Evolutionary conservation across 768 basidiomycete genomes (phyloP), one percentile per base, ranked within the genome.

Genomic region (Auriscalpium microsporum): DNA sequence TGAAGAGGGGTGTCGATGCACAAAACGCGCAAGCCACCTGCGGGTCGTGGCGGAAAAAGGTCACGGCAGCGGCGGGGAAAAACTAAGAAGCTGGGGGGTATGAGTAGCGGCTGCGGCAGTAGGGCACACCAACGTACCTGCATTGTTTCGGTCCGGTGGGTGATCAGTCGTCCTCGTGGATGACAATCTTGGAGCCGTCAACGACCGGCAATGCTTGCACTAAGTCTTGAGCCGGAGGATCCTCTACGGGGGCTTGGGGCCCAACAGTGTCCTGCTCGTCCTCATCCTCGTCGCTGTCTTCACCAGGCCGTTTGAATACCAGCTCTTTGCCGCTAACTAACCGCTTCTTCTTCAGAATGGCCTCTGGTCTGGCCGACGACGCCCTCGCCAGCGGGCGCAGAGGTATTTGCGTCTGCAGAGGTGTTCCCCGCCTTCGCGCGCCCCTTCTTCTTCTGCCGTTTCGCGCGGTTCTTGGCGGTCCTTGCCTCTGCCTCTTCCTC

Each of bases 381-480:
- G 10, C 58, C 56, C 58, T 57, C 57, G 35, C 74, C 73, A 11
- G 63, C 55, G 10, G 65, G 59, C 48, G 58, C 59, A 16, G 64
- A 59, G 13, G 58, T 59, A 45, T 64, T 65, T 23, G 63, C 68
- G 28, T 59, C 64, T n/a, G 56, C 67, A 48, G 66, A 62, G 63
- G 40, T 66, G 62, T 8, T 67, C 50, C 63, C 66, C 54, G 55
- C 67, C 68, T 86, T 84, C 40, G 79, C 69, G 50, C 82, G 73
- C 59, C 80, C 86, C 68, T 94, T 98, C 76, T 92, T 91, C 77
- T 95, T 96, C 69, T 86, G 89, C 46, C 96, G 75, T 68, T 90
- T 97, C 14, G 90, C 89, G 17, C 96, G 80, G 68, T 99, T 99
- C 73, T 94, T 98, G 11, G 91, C 86, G 0, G 95, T 97, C 74